phyloP scores from a whole-genome alignment of 306 rosid species.

The Gleditsia sinensis region DNA sequence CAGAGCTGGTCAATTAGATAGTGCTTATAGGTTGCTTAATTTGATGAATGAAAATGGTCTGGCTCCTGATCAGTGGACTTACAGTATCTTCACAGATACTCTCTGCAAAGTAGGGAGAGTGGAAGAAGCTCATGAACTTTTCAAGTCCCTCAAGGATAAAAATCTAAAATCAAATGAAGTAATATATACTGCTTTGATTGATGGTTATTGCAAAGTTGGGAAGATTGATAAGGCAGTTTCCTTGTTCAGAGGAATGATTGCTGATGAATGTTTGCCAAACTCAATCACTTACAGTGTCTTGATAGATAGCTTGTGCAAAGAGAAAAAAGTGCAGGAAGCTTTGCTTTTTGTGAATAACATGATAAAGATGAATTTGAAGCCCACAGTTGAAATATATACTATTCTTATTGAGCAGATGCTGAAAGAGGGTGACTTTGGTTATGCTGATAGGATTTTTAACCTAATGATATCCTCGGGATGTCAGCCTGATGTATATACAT shows the following conservation, averaged over 20 bases:
- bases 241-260: slow-evolving; percentile 59
- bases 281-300: slow-evolving; percentile 61
- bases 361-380: slow-evolving; percentile 52
- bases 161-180: slow-evolving; percentile 61
- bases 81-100: slow-evolving; percentile 49
- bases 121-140: slow-evolving; percentile 58
- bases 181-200: slow-evolving; percentile 63
- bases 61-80: slow-evolving; percentile 69
- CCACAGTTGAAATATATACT: slow-evolving; percentile 58
- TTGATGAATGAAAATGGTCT: slow-evolving; percentile 63
- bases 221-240: slow-evolving; percentile 52
- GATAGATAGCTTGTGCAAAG: slow-evolving; percentile 58
- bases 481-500: slow-evolving; percentile 57
- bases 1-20: slow-evolving; percentile 63
- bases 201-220: slow-evolving; percentile 69
- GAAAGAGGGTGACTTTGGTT: slow-evolving; percentile 58
- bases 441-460: slow-evolving; percentile 42
- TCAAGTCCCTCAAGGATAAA: slow-evolving; percentile 51
- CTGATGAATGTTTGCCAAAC: slow-evolving; percentile 60
- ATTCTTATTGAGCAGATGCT: slow-evolving; percentile 52
- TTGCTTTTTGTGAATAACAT: slow-evolving; percentile 54
- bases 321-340: slow-evolving; percentile 53
- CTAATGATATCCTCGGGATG: slow-evolving; percentile 54
- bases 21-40: slow-evolving; percentile 66
- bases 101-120: slow-evolving; percentile 65